Base-by-base conservation (phyloP, 257 asterid species). In the Plantago elongata region DNA sequence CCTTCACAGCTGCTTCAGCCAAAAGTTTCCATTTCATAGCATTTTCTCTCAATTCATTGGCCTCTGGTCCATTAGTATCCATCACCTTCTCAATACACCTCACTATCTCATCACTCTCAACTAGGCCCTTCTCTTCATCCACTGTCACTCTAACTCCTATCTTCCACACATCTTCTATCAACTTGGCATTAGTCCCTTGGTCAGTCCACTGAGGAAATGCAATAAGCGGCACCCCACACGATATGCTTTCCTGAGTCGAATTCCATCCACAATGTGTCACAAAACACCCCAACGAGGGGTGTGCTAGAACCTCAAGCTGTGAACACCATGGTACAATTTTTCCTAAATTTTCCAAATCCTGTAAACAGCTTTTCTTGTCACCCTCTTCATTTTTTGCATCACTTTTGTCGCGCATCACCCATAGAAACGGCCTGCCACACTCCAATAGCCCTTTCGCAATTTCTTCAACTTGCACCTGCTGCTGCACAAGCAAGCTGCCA, bases 181-280 rank as follows among this genome's bases (percentile, higher is more conserved):
- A 30, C 81, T 82, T 85, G 1, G 84, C 83, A 44, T 80, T 85
- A 0, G 87, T 80, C 67, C 69, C 74, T 13, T 85, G 94, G 52
- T 85, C 94, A 0, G 81, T 62, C 78, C 84, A 75, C 0, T 65
- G 67, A 0, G 94, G 89, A 34, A 72, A 76, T 0, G 84, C 89
- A 65, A 85, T 81, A 9, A 78, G 54, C 0, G 84, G 84, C 0
- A 80, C 75, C 0, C 87, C 85, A 6, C 79, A 73, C 0, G 74
- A 51, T 0, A 76, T 3, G 56, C 87, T 83, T 61, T 85, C 94
- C 3, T 82, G 45, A 4, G 81, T 80, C 48, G 94, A 85, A 63
- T 83, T 82, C 89, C 87, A 85, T 1, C 94, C 94, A 15, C 89
- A 80, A 12, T 85, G 94, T 5, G 82, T 73, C 15, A 85, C 63